Percentiles rank a stretch among this genome's conserved stretches.
Conservation (phyloP, 305 asterid species). For the Solanum hybrid region DNA sequence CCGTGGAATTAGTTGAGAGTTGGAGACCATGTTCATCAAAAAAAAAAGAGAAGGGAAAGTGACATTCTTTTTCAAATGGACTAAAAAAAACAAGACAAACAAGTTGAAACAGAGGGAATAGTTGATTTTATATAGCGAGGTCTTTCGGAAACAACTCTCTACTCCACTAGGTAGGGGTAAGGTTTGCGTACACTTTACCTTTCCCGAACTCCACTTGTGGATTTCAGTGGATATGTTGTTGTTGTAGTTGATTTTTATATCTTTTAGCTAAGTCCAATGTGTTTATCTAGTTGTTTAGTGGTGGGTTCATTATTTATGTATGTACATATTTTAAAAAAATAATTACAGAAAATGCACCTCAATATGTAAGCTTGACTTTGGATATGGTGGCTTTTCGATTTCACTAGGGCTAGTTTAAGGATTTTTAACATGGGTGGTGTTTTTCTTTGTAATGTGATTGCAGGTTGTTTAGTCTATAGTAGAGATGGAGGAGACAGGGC, state of each 20-base stretch:
- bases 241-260: neutral
- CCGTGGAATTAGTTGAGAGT: too few relatives aligned
- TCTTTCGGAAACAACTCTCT: neutral
- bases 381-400: neutral
- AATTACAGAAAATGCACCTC: neutral
- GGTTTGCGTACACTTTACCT: neutral
- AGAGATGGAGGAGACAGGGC: conserved; percentile 54
- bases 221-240: neutral
- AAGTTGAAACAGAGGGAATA: neutral
- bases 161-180: neutral
- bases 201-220: neutral
- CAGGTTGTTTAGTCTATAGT: conserved; percentile 22
- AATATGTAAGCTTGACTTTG: neutral
- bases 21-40: too few relatives aligned
- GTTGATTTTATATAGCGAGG: neutral
- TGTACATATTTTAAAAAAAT: neutral
- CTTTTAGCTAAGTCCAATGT: neutral
- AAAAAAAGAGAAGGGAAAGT: too few relatives aligned
- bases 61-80: neutral
- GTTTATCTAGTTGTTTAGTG: neutral
- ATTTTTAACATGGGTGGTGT: neutral
- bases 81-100: neutral
- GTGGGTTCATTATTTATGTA: neutral
- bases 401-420: neutral
- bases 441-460: neutral